A percentile compares a stretch with the other conserved stretches of the same genome.
These are phyloP conservation scores for Diversispora eburnea DNA, from an alignment of 192 early-diverging fungal species.

Conservation along the genomic window DNA sequence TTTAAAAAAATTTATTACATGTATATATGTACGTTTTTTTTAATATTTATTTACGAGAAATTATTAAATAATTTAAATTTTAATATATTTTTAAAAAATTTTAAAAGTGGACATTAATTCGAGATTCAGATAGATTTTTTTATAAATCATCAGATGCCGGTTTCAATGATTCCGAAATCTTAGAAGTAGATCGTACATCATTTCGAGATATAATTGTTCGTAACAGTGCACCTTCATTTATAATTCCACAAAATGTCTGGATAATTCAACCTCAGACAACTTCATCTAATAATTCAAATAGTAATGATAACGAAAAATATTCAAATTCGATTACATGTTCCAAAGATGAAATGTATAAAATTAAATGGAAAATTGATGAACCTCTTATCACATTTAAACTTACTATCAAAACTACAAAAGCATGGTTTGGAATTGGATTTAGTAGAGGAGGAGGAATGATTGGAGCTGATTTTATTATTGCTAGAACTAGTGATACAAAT, in stretches of 20 bases:
- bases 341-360: neutral
- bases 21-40: no score
- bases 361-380: neutral
- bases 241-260: constrained; percentile 4
- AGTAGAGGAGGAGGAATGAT: constrained; percentile 4
- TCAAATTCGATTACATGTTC: neutral
- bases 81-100: neutral
- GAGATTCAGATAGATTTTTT: constrained; percentile 55
- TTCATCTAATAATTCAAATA: neutral
- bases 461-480: constrained; percentile 11
- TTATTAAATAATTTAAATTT: no score
- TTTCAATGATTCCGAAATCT: constrained; percentile 39
- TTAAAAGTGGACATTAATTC: constrained; percentile 37
- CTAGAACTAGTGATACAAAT: neutral
- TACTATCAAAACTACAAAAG: neutral
- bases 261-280: neutral
- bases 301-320: neutral
- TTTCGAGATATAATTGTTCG: constrained; percentile 20
- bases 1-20: neutral
- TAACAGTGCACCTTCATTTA: neutral
- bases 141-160: constrained; percentile 39
- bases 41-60: neutral
- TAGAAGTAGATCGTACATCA: constrained; percentile 22
- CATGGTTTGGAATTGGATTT: constrained; percentile 18
- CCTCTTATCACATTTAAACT: constrained; percentile 1